Evolutionary conservation across 495 filamentous ascomycete genomes (phyloP), one percentile per base, ranked within the genome.

Genomic region (Podospora pseudopauciseta): DNA sequence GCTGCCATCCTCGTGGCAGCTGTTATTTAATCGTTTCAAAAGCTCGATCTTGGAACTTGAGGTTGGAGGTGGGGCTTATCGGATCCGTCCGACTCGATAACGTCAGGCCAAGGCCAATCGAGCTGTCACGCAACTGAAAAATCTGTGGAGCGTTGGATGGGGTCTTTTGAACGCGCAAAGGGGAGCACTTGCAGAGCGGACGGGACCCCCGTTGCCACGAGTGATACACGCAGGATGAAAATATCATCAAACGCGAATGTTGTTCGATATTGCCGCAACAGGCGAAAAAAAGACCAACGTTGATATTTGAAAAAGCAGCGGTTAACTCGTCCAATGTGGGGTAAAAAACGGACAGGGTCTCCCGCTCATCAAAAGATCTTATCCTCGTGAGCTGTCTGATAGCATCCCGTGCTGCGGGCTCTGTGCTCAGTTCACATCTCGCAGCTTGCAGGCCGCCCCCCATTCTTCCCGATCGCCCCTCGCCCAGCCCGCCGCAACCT

Each of bases 41-140:
- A 58, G 19, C 55, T 26, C n/a, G 18, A 58, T 58, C 55, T 58
- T 58, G 55, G 55, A 20, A 9, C 18, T 9, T 58, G 55, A 58
- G 18, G 55, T 58, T 15, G 18, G 55, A 58, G 55, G 55, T 58
- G 55, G 55, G 55, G 55, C 55, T 58, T 58, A 58, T 58, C 55
- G 55, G 55, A 26, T 11, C 55, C 13, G 55, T 58, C 18, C 18
- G 13, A 20, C 55, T 23, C 23, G 55, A 58, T 58, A 58, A 26
- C 55, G 55, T 58, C 55, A 58, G 23, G 18, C 55, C 55, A 58
- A 58, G 18, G n/a, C 39, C 39, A 49, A 49, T 49, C 39, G 18
- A 49, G 55, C 55, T 58, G 55, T 58, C 55, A 58, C 55, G 55
- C 3, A 19, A 58, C 55, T 58, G 2, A 23, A 23, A 11, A 4